Conservation (phyloP, 2,329 filamentous ascomycete species). For the Sporothrix inflata region DNA sequence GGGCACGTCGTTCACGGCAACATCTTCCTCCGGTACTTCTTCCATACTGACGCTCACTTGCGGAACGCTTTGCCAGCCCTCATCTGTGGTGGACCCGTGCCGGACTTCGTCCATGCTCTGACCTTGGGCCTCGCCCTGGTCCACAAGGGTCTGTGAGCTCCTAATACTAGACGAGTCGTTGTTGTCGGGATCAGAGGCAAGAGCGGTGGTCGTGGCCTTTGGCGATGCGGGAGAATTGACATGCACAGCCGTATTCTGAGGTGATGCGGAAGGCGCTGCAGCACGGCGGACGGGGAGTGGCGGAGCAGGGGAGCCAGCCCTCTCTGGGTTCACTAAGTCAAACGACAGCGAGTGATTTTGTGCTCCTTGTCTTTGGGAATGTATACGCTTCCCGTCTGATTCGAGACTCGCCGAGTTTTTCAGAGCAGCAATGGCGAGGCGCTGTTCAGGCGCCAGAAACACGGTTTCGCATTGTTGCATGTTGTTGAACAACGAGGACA, state of each 20-base stretch:
- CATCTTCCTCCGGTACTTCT: not conserved
- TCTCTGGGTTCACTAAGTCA: not conserved
- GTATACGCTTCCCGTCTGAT: slow-evolving; percentile 31
- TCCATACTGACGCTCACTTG: slow-evolving; percentile 21
- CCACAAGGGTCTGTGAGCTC: slow-evolving; percentile 59
- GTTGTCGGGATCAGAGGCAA: slow-evolving; percentile 38
- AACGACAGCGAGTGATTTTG: slow-evolving; percentile 27
- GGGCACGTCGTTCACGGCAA: not conserved
- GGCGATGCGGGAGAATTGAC: not conserved
- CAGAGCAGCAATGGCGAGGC: slow-evolving; percentile 79
- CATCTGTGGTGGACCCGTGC: slow-evolving; percentile 38
- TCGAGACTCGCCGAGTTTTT: slow-evolving; percentile 43
- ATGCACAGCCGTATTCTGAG: slow-evolving; percentile 25
- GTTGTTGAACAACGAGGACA: slow-evolving; percentile 69
- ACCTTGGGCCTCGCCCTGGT: slow-evolving; percentile 37
- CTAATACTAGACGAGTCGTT: slow-evolving; percentile 50
- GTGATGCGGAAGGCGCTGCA: slow-evolving; percentile 39
- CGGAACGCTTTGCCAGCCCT: slow-evolving; percentile 41
- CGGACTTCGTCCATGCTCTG: not conserved
- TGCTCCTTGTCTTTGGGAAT: slow-evolving; percentile 11
- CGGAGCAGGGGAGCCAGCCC: slow-evolving; percentile 40
- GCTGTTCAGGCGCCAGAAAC: slow-evolving; percentile 71
- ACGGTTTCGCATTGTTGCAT: slow-evolving; percentile 66
- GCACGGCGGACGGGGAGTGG: slow-evolving; percentile 56
- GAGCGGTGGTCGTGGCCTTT: slow-evolving; percentile 31